phyloP scores from a whole-genome alignment of 1,139 yeast genomes.

The Entelexis paramagnoliae region DNA sequence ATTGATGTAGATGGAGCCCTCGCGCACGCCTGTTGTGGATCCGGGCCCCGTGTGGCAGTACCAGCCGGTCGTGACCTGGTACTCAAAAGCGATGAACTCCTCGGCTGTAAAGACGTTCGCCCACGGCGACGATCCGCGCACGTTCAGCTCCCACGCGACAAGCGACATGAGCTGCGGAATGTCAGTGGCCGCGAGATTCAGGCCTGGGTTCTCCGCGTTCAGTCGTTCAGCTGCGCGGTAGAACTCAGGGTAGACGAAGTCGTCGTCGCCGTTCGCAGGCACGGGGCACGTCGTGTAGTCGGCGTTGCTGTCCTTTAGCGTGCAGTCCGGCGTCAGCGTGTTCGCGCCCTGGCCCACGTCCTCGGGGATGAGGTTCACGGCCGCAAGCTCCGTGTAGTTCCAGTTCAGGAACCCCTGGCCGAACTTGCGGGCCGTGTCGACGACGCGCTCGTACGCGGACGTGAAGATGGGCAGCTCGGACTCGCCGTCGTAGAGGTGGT shows the following conservation, averaged over 20 bases:
- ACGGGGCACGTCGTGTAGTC: slow-evolving; percentile 19
- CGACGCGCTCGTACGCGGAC: slow-evolving; percentile 35
- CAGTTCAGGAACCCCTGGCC: slow-evolving; percentile 37
- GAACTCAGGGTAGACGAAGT: slow-evolving; percentile 28
- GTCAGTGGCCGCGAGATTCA: slow-evolving; percentile 38
- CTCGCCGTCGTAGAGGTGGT: slow-evolving; percentile 32
- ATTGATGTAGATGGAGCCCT: slow-evolving; percentile 44
- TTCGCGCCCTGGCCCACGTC: slow-evolving; percentile 34
- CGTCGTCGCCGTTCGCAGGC: slow-evolving; percentile 14
- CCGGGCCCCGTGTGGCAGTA: slow-evolving; percentile 51
- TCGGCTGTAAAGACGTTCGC: slow-evolving; percentile 47
- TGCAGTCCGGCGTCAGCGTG: slow-evolving; percentile 33
- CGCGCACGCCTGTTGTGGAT: slow-evolving; percentile 36
- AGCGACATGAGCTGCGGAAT: slow-evolving; percentile 39
- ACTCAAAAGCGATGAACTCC: slow-evolving; percentile 43
- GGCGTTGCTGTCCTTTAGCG: neutral
- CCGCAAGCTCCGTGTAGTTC: slow-evolving; percentile 32
- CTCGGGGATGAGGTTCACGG: slow-evolving; percentile 35
- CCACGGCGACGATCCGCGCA: slow-evolving; percentile 44
- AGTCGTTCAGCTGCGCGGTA: slow-evolving; percentile 35
- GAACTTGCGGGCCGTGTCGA: slow-evolving; percentile 35
- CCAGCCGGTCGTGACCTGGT: slow-evolving; percentile 39
- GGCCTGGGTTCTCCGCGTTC: slow-evolving; percentile 36
- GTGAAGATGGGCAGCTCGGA: slow-evolving; percentile 33
- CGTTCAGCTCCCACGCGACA: slow-evolving; percentile 52